Evolutionary conservation across 176 grass and related monocot species (phyloP).

Genomic region (Rhynchospora breviuscula): DNA sequence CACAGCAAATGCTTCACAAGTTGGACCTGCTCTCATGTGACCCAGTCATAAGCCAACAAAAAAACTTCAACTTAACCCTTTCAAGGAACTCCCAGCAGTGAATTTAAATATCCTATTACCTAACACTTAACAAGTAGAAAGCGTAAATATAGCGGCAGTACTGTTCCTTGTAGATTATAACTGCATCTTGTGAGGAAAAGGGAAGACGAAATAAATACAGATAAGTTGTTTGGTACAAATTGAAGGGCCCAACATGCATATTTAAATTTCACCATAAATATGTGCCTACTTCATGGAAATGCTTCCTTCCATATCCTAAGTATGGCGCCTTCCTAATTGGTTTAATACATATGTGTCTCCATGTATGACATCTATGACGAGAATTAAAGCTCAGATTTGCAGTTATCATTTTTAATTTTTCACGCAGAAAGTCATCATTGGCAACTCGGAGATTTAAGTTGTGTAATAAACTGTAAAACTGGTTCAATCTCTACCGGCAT

Average conservation of each 20-base stretch:
- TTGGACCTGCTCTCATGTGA: constrained; percentile 7
- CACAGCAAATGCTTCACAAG: constrained; percentile 1
- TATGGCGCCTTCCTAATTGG: neutral
- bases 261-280: constrained; percentile 16
- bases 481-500: neutral
- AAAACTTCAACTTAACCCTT: neutral
- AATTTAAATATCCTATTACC: neutral
- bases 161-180: constrained; percentile 14
- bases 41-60: constrained; percentile 4
- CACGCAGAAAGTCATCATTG: neutral
- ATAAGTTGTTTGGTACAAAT: constrained; percentile 21
- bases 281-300: neutral
- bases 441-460: neutral
- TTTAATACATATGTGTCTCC: neutral
- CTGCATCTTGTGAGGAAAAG: neutral
- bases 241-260: constrained; percentile 13
- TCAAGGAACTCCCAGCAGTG: neutral
- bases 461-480: neutral
- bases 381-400: neutral
- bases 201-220: constrained; percentile 19
- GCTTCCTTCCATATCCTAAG: constrained; percentile 11
- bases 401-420: neutral
- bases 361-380: neutral
- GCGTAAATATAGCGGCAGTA: neutral
- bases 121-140: neutral